Base-by-base conservation (phyloP, 2,329 filamentous ascomycete genomes). In the Immersiporthe knoxdaviesiana region DNA sequence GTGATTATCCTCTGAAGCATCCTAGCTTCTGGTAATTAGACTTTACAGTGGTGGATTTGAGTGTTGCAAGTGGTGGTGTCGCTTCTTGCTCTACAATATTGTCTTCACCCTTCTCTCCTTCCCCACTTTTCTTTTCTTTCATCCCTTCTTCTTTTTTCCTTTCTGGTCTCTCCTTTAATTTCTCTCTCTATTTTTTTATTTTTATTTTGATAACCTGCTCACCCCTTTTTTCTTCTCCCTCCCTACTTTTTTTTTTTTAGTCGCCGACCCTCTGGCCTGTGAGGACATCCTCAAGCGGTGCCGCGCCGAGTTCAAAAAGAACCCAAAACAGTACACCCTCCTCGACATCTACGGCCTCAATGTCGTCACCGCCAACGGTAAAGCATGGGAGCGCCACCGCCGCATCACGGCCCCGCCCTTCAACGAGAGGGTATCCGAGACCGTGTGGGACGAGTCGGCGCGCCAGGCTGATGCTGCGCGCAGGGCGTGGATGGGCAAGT, bases 361-460 rank as follows among this genome's bases (percentile, higher is more conserved):
- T 8, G 52, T 66, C 12, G 63, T 59, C 52, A 66, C 63, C 6
- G n/a, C 63, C n/a, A 66, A 66, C 54, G 63, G 52, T 8, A 59
- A 44, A 24, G 16, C 27, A 24, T 66, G 63, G 63, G 63, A 58
- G 63, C 63, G 63, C 12, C 52, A 66, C 27, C 52, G 63, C 52
- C 54, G 44, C 21, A 44, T 59, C 24, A 66, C 63, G 6, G 39
- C 39, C 3, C 63, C 63, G 35, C 63, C 63, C n/a, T 66, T 66
- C 54, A 66, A 66, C 52, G 63, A 66, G 63, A 41, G 63, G 14
- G 37, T 66, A 8, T 59, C 52, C 63, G 52, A 66, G 63, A 41
- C 35, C 11, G 63, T 66, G 24, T 66, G 63, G 63, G 54, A 66
- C 24, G 63, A 66, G 39, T 58, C 63, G 8, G 63, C 37, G 16